Percentiles rank a stretch among this genome's conserved stretches.
These are phyloP conservation scores for Diaporthe velutina DNA, from an alignment of 2,329 filamentous ascomycete species.

Conservation along the genomic window DNA sequence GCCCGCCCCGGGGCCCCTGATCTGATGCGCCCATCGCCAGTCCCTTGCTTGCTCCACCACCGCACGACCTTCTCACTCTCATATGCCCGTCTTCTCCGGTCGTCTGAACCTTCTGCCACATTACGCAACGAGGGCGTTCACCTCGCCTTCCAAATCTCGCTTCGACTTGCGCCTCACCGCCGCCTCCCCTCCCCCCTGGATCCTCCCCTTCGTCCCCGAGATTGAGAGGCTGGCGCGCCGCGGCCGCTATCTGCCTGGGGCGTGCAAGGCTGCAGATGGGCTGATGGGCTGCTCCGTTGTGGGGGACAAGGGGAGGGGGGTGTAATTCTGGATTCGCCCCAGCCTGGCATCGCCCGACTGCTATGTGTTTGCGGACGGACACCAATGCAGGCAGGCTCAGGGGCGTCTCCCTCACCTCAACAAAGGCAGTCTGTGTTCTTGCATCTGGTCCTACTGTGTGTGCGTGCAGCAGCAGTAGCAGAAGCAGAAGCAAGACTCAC, in stretches of 20 bases:
- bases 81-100: slow-evolving; percentile 3
- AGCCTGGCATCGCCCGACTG: slow-evolving; percentile 15
- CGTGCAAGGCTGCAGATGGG: slow-evolving; percentile 11
- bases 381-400: slow-evolving; percentile 13
- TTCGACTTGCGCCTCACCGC: slow-evolving; percentile 23
- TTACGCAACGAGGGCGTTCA: not conserved
- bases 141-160: slow-evolving; percentile 25
- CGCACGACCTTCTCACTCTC: not conserved
- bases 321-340: not conserved
- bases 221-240: not conserved
- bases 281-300: not conserved
- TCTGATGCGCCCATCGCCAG: slow-evolving; percentile 10
- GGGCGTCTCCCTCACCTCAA: not conserved
- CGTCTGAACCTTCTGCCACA: not conserved
- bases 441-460: not conserved
- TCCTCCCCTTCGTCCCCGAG: not conserved
- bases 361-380: slow-evolving; percentile 7
- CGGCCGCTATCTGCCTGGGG: slow-evolving; percentile 5
- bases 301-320: not conserved
- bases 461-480: not conserved
- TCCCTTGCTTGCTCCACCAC: slow-evolving; percentile 9
- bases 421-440: not conserved
- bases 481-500: too few relatives aligned
- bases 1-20: slow-evolving; percentile 15
- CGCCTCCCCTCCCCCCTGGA: not conserved